These are phyloP conservation scores for Ambrosia hybrid DNA, from an alignment of 140 eudicot species.

Conservation along the genomic window DNA sequence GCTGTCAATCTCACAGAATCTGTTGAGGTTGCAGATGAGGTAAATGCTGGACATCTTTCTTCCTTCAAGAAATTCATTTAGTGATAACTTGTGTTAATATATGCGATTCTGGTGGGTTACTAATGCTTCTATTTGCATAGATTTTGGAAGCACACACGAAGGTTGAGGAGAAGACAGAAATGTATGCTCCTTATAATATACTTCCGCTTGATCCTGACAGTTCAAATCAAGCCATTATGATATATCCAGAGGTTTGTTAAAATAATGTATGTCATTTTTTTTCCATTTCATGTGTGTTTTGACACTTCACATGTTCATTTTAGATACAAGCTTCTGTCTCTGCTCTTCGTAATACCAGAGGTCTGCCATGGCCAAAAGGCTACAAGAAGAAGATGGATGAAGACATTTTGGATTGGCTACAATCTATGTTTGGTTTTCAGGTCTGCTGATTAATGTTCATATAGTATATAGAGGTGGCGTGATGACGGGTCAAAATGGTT, in stretches of 20 bases:
- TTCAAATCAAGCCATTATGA: conserved; percentile 83
- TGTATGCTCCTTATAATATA: conserved; percentile 81
- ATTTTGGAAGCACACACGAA: conserved; percentile 54
- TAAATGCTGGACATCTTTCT: conserved; percentile 20
- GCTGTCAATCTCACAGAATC: conserved; percentile 82
- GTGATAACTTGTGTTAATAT: background rate
- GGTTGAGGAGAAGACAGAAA: conserved; percentile 69
- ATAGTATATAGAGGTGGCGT: conserved; percentile 13
- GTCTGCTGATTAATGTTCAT: conserved; percentile 34
- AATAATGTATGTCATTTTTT: background rate
- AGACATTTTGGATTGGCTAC: conserved; percentile 92
- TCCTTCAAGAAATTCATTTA: conserved; percentile 12
- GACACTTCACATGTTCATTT: conserved; percentile 21
- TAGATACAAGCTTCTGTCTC: conserved; percentile 88
- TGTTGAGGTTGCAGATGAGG: conserved; percentile 84
- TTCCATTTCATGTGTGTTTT: conserved; percentile 1
- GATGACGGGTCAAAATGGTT: conserved; percentile 1
- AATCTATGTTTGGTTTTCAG: conserved; percentile 95
- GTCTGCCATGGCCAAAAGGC: conserved; percentile 87
- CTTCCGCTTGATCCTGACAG: conserved; percentile 96
- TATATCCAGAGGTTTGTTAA: conserved; percentile 72
- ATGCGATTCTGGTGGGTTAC: conserved; percentile 11
- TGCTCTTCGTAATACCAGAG: conserved; percentile 85
- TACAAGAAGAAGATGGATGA: conserved; percentile 68
- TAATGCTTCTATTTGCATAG: conserved; percentile 31